Conservation (phyloP, 2,329 filamentous ascomycete genomes). For the Macrophomina tecta region DNA sequence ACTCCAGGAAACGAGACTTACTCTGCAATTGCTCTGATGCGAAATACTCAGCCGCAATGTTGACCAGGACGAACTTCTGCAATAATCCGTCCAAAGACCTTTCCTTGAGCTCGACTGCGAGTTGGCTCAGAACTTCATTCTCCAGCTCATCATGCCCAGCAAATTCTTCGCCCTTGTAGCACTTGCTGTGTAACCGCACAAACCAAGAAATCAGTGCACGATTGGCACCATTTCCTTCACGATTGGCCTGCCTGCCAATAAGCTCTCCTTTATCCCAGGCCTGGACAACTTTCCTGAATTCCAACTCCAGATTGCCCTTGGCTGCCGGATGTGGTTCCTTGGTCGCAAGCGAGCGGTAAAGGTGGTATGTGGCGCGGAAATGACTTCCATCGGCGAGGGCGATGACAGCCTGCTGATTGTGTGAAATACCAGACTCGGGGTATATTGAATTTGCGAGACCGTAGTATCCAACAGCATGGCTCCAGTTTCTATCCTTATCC, state of each 20-base stretch:
- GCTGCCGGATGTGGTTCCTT: constrained; percentile 77
- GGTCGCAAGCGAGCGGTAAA: constrained; percentile 82
- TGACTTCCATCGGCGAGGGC: constrained; percentile 79
- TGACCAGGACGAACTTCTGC: constrained; percentile 82
- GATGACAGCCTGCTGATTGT: constrained; percentile 91
- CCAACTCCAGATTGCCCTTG: constrained; percentile 75
- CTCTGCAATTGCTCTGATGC: constrained; percentile 67
- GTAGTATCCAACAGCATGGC: constrained; percentile 83
- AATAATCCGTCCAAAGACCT: constrained; percentile 69
- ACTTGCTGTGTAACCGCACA: constrained; percentile 82
- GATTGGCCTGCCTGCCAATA: constrained; percentile 44
- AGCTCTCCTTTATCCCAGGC: constrained; percentile 63
- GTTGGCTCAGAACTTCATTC: constrained; percentile 79
- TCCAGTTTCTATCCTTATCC: constrained; percentile 69
- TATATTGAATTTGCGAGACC: constrained; percentile 78
- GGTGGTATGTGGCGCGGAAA: constrained; percentile 84
- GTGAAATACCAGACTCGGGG: constrained; percentile 78
- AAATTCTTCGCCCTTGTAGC: constrained; percentile 78
- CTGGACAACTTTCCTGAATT: constrained; percentile 71
- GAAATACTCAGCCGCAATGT: constrained; percentile 81
- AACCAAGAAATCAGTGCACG: constrained; percentile 80
- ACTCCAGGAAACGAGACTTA: constrained; percentile 41
- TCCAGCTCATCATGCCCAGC: constrained; percentile 80
- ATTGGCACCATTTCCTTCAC: constrained; percentile 59
- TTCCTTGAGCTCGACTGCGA: constrained; percentile 75